Evolutionary conservation across 1,139 yeast genomes (phyloP).

Genomic region (Candida smagusa): DNA sequence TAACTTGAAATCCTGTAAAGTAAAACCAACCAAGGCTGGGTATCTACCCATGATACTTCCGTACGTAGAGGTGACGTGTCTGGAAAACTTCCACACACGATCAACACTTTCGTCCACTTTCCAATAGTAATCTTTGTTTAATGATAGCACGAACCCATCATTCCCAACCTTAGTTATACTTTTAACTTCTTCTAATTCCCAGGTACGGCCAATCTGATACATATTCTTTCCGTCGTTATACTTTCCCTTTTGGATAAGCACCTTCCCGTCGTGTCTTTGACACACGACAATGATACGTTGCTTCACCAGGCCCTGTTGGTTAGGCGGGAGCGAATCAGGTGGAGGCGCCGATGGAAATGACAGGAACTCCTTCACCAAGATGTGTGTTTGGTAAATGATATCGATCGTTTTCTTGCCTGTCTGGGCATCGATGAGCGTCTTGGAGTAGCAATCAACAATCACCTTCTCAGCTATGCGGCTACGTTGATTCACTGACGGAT

Average conservation of each 20-base stretch:
- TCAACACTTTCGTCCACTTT: conserved; percentile 67
- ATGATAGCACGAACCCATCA: conserved; percentile 57
- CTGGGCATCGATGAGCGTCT: conserved; percentile 22
- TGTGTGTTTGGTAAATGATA: conserved; percentile 36
- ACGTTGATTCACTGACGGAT: conserved; percentile 10
- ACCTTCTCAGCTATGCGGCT: conserved; percentile 29
- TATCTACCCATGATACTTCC: conserved; percentile 64
- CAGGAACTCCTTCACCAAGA: conserved; percentile 37
- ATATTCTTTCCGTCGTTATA: conserved; percentile 64
- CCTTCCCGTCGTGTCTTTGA: conserved; percentile 52
- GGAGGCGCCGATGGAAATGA: conserved; percentile 41
- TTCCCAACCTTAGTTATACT: conserved; percentile 50
- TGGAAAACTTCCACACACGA: conserved; percentile 54
- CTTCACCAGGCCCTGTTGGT: conserved; percentile 37
- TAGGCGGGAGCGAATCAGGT: conserved; percentile 27
- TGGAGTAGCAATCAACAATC: conserved; percentile 41
- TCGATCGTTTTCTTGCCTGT: conserved; percentile 32
- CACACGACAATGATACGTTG: conserved; percentile 41
- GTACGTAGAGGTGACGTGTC: conserved; percentile 59
- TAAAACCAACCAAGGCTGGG: conserved; percentile 52
- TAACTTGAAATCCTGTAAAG: conserved; percentile 34
- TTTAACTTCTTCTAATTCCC: conserved; percentile 78
- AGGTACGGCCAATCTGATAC: conserved; percentile 89
- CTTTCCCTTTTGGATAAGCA: conserved; percentile 82
- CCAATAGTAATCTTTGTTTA: conserved; percentile 89